Evolutionary conservation across 1,139 yeast genomes (phyloP).

Genomic region (Hanseniaspora uvarum): DNA sequence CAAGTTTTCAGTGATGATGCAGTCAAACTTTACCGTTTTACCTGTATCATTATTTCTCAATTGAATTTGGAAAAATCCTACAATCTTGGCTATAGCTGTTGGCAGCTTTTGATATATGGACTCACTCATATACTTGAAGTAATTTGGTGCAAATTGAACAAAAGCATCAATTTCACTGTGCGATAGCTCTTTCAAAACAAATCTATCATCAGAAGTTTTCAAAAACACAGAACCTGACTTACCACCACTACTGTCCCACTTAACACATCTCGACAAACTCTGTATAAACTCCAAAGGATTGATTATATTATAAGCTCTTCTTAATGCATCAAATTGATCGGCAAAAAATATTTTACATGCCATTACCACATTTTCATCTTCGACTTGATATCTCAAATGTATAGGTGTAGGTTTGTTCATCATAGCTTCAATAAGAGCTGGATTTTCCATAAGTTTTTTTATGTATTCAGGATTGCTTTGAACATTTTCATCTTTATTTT

Average conservation of each 20-base stretch:
- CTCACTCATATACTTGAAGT: constrained; percentile 91
- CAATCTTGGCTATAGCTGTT: constrained; percentile 84
- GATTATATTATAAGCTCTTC: constrained; percentile 60
- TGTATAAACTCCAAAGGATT: constrained; percentile 62
- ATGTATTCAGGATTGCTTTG: constrained; percentile 11
- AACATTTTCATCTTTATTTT: constrained; percentile 19
- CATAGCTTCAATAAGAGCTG: constrained; percentile 42
- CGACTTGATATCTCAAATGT: constrained; percentile 83
- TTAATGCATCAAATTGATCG: constrained; percentile 90
- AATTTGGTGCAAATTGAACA: constrained; percentile 89
- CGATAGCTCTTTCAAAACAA: constrained; percentile 80
- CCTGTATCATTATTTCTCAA: constrained; percentile 70
- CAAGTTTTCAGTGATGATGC: constrained; percentile 88
- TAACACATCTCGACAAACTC: constrained; percentile 81
- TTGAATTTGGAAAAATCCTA: constrained; percentile 90
- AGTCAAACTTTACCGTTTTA: constrained; percentile 74
- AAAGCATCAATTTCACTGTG: constrained; percentile 87
- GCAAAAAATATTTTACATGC: constrained; percentile 92
- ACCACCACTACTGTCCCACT: constrained; percentile 96
- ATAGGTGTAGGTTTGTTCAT: constrained; percentile 78
- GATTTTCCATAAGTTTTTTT: constrained; percentile 19
- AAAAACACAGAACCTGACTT: constrained; percentile 90
- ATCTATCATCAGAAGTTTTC: constrained; percentile 81
- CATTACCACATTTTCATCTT: constrained; percentile 70
- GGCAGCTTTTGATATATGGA: constrained; percentile 91